Evolutionary conservation across 257 asterid species (phyloP).

Genomic region (Cynanchum wilfordii): DNA sequence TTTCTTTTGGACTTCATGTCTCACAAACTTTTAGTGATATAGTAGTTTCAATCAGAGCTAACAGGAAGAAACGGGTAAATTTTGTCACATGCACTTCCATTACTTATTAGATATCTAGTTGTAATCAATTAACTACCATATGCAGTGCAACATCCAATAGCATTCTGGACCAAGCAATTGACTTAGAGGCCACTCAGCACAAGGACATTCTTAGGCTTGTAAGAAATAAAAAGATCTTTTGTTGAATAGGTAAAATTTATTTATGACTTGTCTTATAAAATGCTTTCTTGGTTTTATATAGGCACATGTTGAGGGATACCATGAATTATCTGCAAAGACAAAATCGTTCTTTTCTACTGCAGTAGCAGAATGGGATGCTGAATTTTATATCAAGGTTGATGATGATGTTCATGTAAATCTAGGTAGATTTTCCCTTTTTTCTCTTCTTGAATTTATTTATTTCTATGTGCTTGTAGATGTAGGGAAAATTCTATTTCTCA

Average conservation of each 20-base stretch:
- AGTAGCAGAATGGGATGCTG: constrained; percentile 72
- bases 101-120: neutral
- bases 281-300: constrained; percentile 11
- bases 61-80: neutral
- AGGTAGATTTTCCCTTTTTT: constrained; percentile 31
- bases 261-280: neutral
- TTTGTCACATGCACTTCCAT: neutral
- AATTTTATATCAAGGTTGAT: constrained; percentile 70
- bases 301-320: constrained; percentile 85
- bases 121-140: neutral
- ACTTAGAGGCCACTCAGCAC: constrained; percentile 62
- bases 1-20: neutral
- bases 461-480: neutral
- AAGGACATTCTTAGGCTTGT: constrained; percentile 69
- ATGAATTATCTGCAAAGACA: constrained; percentile 77
- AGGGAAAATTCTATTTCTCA: neutral
- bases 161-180: constrained; percentile 69
- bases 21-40: neutral
- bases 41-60: neutral
- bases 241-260: neutral
- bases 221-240: constrained; percentile 12
- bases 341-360: constrained; percentile 67
- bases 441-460: neutral
- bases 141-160: constrained; percentile 61
- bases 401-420: constrained; percentile 87